These are phyloP conservation scores for Suillus subluteus DNA, from an alignment of 768 basidiomycete species.

Conservation along the genomic window DNA sequence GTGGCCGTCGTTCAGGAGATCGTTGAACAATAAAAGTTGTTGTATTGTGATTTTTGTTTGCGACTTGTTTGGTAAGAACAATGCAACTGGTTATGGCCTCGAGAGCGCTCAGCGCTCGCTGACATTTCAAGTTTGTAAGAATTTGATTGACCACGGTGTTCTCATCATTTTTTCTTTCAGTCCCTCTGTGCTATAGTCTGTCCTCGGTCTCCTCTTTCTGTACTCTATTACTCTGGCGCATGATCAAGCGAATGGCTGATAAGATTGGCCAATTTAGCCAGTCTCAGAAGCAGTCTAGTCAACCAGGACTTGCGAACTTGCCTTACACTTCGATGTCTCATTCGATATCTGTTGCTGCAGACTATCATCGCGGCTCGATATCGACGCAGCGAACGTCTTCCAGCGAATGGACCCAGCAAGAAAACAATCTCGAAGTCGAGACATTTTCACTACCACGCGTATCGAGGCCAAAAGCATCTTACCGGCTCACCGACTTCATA, in stretches of 20 bases:
- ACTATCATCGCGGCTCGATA: slow-evolving; percentile 66
- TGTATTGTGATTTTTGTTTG: slow-evolving; percentile 4
- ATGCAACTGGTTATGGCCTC: neutral
- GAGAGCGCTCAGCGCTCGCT: neutral
- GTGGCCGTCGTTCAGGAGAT: neutral
- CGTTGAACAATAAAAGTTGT: neutral
- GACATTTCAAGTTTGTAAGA: neutral
- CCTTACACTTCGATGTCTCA: slow-evolving; percentile 4
- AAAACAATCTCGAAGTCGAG: slow-evolving; percentile 41
- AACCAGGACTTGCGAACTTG: slow-evolving; percentile 4
- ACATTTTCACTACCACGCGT: slow-evolving; percentile 39
- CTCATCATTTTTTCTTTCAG: slow-evolving; percentile 7
- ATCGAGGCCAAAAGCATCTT: slow-evolving; percentile 62
- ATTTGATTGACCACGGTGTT: neutral
- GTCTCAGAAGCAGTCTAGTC: slow-evolving; percentile 11
- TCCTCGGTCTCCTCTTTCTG: neutral
- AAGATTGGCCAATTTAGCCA: slow-evolving; percentile 42
- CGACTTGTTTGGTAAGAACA: slow-evolving; percentile 4
- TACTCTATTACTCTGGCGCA: slow-evolving; percentile 16
- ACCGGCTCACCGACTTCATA: slow-evolving; percentile 76
- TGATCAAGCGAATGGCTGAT: slow-evolving; percentile 57
- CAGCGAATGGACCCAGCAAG: slow-evolving; percentile 50
- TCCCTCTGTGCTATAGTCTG: slow-evolving; percentile 1
- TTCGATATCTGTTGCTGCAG: slow-evolving; percentile 36
- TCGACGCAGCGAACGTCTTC: slow-evolving; percentile 69